Evolutionary conservation across 169 alveolate genomes (phyloP).

Genomic region (Plasmodium knowlesi): DNA sequence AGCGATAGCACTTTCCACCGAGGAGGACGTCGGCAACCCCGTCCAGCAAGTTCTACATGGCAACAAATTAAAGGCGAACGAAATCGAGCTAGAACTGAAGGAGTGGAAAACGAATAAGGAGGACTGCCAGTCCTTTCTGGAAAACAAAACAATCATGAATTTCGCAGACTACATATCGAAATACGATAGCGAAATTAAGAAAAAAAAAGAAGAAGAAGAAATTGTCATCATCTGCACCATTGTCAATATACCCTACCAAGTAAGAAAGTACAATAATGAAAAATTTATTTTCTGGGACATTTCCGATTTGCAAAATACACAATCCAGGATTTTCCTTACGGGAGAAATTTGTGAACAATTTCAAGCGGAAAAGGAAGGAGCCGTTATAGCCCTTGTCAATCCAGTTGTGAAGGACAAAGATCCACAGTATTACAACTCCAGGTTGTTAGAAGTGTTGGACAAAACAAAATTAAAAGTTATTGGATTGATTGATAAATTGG

Average conservation of each 20-base stretch:
- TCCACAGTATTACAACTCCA: slow-evolving; percentile 49
- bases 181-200: slow-evolving; percentile 52
- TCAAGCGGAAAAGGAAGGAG: slow-evolving; percentile 55
- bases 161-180: slow-evolving; percentile 40
- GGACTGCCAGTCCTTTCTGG: slow-evolving; percentile 13
- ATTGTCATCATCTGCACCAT: slow-evolving; percentile 40
- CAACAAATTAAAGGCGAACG: slow-evolving; percentile 23
- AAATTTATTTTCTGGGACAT: slow-evolving; percentile 69
- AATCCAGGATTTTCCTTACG: slow-evolving; percentile 40
- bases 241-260: slow-evolving; percentile 71
- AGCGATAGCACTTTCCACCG: not conserved
- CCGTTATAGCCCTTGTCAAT: slow-evolving; percentile 43
- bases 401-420: slow-evolving; percentile 53
- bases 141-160: slow-evolving; percentile 23
- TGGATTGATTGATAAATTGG: slow-evolving; percentile 32
- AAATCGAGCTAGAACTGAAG: slow-evolving; percentile 10
- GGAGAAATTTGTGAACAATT: slow-evolving; percentile 62
- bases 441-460: slow-evolving; percentile 19
- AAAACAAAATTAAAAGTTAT: slow-evolving; percentile 13
- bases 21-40: not conserved
- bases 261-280: slow-evolving; percentile 43
- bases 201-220: slow-evolving; percentile 24
- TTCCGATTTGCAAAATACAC: slow-evolving; percentile 66
- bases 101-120: slow-evolving; percentile 42
- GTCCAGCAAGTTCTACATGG: not conserved